phyloP scores from a whole-genome alignment of 805 yeast species.

The Scheffersomyces stipitis region DNA sequence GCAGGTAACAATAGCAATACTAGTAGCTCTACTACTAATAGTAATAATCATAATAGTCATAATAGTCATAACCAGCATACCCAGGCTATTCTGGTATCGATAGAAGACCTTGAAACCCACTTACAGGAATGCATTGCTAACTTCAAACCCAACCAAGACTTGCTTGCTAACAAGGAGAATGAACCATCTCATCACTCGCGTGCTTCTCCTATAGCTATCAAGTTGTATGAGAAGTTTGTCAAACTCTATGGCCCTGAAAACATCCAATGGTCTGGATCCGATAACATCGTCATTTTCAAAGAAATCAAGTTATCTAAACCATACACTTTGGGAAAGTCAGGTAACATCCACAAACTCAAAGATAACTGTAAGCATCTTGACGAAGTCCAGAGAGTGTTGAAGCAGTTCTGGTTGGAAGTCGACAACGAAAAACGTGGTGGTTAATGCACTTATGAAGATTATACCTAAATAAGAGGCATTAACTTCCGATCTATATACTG shows the following conservation, averaged over 20 bases:
- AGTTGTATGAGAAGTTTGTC: conserved; percentile 19
- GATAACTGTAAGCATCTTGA: conserved; percentile 18
- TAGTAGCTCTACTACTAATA: not conserved
- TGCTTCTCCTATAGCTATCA: conserved; percentile 11
- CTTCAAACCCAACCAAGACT: conserved; percentile 1
- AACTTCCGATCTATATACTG: no score
- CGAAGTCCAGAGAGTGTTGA: conserved; percentile 21
- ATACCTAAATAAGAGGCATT: no score
- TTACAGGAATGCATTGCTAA: conserved; percentile 6
- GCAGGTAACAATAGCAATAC: conserved; percentile 3
- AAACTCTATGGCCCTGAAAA: conserved; percentile 21
- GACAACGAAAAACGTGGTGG: conserved; percentile 29
- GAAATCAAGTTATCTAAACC: conserved; percentile 42
- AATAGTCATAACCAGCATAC: not conserved
- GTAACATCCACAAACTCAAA: conserved; percentile 19
- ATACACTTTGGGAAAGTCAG: conserved; percentile 28
- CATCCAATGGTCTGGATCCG: conserved; percentile 31
- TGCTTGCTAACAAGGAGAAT: conserved; percentile 10
- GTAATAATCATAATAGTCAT: not conserved
- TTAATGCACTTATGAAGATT: no score
- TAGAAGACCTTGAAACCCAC: conserved; percentile 18
- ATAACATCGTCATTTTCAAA: conserved; percentile 35
- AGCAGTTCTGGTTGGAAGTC: conserved; percentile 28
- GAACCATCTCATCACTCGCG: conserved; percentile 17
- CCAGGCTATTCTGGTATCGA: conserved; percentile 7